These are phyloP conservation scores for Phytophthora sp. DNA, from an alignment of 352 stramenopile genomes.

Conservation along the genomic window DNA sequence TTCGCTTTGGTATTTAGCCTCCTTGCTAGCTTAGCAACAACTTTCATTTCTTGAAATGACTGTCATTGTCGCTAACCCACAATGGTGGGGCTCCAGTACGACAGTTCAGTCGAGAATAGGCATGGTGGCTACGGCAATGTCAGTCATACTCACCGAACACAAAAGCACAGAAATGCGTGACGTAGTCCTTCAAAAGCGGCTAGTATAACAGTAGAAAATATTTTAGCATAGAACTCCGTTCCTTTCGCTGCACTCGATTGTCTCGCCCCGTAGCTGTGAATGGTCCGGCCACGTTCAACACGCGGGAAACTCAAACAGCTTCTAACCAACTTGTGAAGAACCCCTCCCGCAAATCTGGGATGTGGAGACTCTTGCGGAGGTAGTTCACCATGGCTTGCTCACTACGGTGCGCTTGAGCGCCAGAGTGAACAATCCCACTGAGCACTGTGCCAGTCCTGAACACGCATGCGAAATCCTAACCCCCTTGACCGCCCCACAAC, in stretches of 20 bases:
- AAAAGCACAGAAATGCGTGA: slow-evolving; percentile 36
- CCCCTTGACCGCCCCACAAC: not conserved
- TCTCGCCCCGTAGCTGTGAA: slow-evolving; percentile 9
- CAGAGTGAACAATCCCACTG: slow-evolving; percentile 2
- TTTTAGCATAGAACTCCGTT: slow-evolving; percentile 3
- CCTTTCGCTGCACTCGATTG: slow-evolving; percentile 8
- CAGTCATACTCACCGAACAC: slow-evolving; percentile 22
- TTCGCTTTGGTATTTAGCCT: slow-evolving; percentile 14
- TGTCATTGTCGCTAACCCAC: slow-evolving; percentile 6
- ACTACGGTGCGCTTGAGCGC: slow-evolving; percentile 4
- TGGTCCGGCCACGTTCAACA: not conserved
- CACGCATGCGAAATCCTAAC: not conserved
- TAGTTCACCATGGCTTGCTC: slow-evolving; percentile 1
- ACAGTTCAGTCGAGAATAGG: slow-evolving; percentile 5
- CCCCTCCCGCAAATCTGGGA: not conserved
- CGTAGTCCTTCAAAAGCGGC: slow-evolving; percentile 37
- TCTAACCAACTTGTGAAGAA: not conserved
- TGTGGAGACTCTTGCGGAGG: not conserved
- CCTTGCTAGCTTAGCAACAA: slow-evolving; percentile 28
- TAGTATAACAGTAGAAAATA: slow-evolving; percentile 16
- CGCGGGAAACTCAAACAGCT: slow-evolving; percentile 3
- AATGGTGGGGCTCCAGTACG: not conserved
- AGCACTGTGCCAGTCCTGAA: not conserved
- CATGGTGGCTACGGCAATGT: not conserved
- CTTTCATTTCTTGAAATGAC: slow-evolving; percentile 15